Evolutionary conservation across 2,329 filamentous ascomycete genomes (phyloP).

Genomic region (Trichoderma atroviride): DNA sequence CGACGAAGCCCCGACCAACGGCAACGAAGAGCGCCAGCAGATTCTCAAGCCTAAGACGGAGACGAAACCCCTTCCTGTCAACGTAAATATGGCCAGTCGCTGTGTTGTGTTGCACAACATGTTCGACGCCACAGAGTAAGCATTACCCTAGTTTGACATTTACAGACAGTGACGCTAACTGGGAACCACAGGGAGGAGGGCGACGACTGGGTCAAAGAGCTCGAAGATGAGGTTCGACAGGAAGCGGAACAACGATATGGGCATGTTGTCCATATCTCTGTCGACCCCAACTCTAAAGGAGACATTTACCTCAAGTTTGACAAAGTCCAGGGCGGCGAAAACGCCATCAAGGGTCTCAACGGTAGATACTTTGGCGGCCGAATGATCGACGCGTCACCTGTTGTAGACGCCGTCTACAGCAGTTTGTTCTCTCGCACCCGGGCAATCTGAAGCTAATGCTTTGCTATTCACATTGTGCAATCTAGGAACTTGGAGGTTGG

Average conservation of each 20-base stretch:
- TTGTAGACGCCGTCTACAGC: constrained; percentile 98
- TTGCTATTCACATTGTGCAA: constrained; percentile 45
- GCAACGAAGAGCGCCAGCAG: constrained; percentile 67
- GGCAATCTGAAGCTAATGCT: constrained; percentile 71
- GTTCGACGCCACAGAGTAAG: constrained; percentile 91
- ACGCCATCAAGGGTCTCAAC: constrained; percentile 96
- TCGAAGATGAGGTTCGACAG: constrained; percentile 88
- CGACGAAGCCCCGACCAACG: constrained; percentile 72
- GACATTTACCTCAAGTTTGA: constrained; percentile 99
- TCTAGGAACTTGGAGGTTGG: constrained; percentile 54
- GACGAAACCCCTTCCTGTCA: constrained; percentile 75
- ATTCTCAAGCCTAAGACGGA: constrained; percentile 78
- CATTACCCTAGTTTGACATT: constrained; percentile 33
- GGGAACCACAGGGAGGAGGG: constrained; percentile 71
- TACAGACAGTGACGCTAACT: constrained; percentile 38
- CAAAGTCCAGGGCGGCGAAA: constrained; percentile 90
- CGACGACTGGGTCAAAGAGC: constrained; percentile 86
- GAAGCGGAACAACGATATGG: constrained; percentile 97
- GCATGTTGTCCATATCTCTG: constrained; percentile 93
- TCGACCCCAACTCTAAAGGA: constrained; percentile 90
- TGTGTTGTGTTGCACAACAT: constrained; percentile 95
- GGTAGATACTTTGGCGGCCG: constrained; percentile 92
- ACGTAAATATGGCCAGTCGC: constrained; percentile 88
- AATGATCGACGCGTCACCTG: constrained; percentile 90
- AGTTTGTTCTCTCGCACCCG: constrained; percentile 88